These are phyloP conservation scores for Nepenthes gracilis DNA, from an alignment of 148 eudicot species.

Conservation along the genomic window DNA sequence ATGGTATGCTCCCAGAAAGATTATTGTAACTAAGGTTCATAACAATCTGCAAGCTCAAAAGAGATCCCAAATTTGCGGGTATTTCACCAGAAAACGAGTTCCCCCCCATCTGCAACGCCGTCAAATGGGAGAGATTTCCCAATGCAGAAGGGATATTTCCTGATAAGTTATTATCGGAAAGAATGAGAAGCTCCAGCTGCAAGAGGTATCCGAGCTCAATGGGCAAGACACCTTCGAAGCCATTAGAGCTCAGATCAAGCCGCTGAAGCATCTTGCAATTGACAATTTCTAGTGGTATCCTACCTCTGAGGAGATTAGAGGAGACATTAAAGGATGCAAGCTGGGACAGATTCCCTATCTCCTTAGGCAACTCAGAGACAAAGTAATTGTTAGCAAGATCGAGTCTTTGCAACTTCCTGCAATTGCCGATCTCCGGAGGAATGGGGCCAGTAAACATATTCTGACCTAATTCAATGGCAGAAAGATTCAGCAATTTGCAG, in stretches of 20 bases:
- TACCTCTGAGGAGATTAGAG: slow-evolving; percentile 53
- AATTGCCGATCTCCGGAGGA: slow-evolving; percentile 53
- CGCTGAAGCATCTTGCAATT: slow-evolving; percentile 83
- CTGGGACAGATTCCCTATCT: slow-evolving; percentile 55
- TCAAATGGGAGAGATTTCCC: slow-evolving; percentile 71
- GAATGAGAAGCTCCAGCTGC: slow-evolving; percentile 73
- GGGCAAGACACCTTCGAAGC: slow-evolving; percentile 46
- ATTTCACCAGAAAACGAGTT: slow-evolving; percentile 63
- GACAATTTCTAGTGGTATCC: slow-evolving; percentile 49
- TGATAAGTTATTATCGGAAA: slow-evolving; percentile 67
- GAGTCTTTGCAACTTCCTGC: slow-evolving; percentile 68
- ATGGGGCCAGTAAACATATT: slow-evolving; percentile 77
- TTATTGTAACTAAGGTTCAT: slow-evolving; percentile 78
- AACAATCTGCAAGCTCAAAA: slow-evolving; percentile 69
- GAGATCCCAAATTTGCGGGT: slow-evolving; percentile 64
- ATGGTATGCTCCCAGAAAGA: slow-evolving; percentile 69
- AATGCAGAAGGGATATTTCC: slow-evolving; percentile 62
- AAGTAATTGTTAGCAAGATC: slow-evolving; percentile 73
- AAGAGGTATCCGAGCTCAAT: slow-evolving; percentile 58
- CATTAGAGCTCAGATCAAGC: slow-evolving; percentile 76
- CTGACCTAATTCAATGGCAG: slow-evolving; percentile 73
- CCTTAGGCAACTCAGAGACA: slow-evolving; percentile 53
- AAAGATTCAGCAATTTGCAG: slow-evolving; percentile 61
- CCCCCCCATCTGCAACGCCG: slow-evolving; percentile 84
- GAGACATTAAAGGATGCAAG: slow-evolving; percentile 80